These are phyloP conservation scores for Yamadazyma songkhlaensis DNA, from an alignment of 1,139 yeast genomes.

Conservation along the genomic window DNA sequence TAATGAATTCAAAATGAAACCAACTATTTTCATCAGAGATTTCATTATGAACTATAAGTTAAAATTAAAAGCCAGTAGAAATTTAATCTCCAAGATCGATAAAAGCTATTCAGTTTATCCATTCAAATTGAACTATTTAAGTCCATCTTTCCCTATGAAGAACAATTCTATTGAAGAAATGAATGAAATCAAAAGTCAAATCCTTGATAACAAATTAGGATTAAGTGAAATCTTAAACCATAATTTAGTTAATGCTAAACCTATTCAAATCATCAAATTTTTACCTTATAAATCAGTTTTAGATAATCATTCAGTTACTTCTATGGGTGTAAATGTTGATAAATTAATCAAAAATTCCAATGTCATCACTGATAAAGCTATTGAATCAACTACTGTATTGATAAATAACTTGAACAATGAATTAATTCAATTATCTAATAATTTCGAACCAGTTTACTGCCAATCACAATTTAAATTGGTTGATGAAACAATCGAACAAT, in stretches of 20 bases:
- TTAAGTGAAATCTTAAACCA: constrained; percentile 78
- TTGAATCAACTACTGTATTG: constrained; percentile 72
- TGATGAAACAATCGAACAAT: constrained; percentile 44
- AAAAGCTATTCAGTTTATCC: constrained; percentile 82
- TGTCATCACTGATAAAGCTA: constrained; percentile 53
- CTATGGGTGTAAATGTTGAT: constrained; percentile 52
- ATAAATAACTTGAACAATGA: constrained; percentile 37
- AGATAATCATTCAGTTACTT: constrained; percentile 50
- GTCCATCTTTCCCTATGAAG: constrained; percentile 57
- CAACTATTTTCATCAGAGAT: constrained; percentile 82
- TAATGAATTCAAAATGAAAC: constrained; percentile 53
- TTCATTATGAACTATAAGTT: constrained; percentile 75
- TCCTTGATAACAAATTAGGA: constrained; percentile 68
- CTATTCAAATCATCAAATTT: constrained; percentile 69
- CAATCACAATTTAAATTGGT: constrained; percentile 67
- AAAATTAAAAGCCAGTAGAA: constrained; percentile 72
- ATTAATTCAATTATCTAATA: constrained; percentile 66
- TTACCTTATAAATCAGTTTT: constrained; percentile 66
- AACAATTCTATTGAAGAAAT: constrained; percentile 36
- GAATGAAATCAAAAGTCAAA: constrained; percentile 45
- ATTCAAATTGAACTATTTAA: constrained; percentile 72
- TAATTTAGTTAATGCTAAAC: constrained; percentile 73
- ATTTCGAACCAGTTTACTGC: constrained; percentile 77
- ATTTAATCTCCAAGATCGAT: constrained; percentile 68
- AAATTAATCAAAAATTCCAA: constrained; percentile 56